Base-by-base conservation (phyloP, 2,329 filamentous ascomycete genomes). In the Exserohilum rostratum region DNA sequence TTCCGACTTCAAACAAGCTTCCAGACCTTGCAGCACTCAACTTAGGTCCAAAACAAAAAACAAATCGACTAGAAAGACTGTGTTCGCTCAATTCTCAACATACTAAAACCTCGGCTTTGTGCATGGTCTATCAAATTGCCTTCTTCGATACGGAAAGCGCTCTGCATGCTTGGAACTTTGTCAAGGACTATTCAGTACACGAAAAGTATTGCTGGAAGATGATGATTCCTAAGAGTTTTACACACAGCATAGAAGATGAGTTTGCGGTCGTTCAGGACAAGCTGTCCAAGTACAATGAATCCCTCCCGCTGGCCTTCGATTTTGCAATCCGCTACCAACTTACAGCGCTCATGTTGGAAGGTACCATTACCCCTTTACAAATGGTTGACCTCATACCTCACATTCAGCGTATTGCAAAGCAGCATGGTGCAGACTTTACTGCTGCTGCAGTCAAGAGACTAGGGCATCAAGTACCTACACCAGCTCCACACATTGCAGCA, bases 381-480 rank as follows among this genome's bases (percentile, higher is more conserved):
- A 62, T 65, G 52, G 31, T 30, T 1, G 18, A 51, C 10, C 13
- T 71, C 5, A 37, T 71, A 15, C 60, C 53, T 66, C 66, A 10
- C 61, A 70, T 50, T 46, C 63, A 12, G 59, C 58, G 6, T 53
- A 64, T 35, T 64, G 73, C 64, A 62, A 77, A 20, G 66, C 71
- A 54, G 73, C 73, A 13, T 74, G 78, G 18, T 65, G 71, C 46
- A 72, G 82, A 1, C 87, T 90, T 68, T 81, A 83, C 29, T 85
- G 85, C 83, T 87, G 1, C 85, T 91, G 0, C 81, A 84, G 7
- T 92, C 90, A 65, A 81, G 79, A 45, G 89, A 90, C 47, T 90
- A 90, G 69, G 83, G 87, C 66, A 86, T 84, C 62, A 67, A 30
- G 51, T 70, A 15, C 59, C 61, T 2, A 68, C 57, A 7, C 66